phyloP scores from a whole-genome alignment of 2,329 filamentous ascomycete species.

The Fusarium kyushuense region DNA sequence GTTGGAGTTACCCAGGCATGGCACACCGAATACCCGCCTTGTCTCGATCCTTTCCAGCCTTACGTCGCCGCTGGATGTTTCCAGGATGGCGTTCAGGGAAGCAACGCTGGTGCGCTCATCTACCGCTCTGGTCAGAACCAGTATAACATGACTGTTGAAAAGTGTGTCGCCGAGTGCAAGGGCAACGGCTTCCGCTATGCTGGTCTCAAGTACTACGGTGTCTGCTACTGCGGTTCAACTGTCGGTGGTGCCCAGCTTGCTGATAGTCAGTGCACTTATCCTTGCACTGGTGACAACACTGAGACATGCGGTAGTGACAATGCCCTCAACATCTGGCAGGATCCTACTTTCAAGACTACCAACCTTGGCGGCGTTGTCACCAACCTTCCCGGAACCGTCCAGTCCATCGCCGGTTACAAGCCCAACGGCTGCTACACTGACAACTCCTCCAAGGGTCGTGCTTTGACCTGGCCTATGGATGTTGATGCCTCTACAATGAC shows the following conservation, averaged over 20 bases:
- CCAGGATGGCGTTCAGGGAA: slow-evolving; percentile 51
- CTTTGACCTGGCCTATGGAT: slow-evolving; percentile 59
- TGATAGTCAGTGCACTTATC: slow-evolving; percentile 67
- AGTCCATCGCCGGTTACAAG: slow-evolving; percentile 63
- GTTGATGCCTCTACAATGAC: slow-evolving; percentile 56
- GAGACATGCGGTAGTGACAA: slow-evolving; percentile 62
- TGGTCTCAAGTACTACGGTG: slow-evolving; percentile 64
- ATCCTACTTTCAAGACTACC: slow-evolving; percentile 62
- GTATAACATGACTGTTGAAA: slow-evolving; percentile 60
- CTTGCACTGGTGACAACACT: slow-evolving; percentile 61
- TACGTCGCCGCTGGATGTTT: slow-evolving; percentile 64
- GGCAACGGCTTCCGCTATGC: slow-evolving; percentile 64
- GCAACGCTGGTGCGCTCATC: slow-evolving; percentile 54
- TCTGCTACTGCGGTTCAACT: slow-evolving; percentile 66
- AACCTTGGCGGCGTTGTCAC: slow-evolving; percentile 40
- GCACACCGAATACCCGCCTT: slow-evolving; percentile 60
- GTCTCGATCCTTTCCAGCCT: slow-evolving; percentile 59
- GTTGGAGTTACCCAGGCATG: slow-evolving; percentile 55
- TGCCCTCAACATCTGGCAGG: slow-evolving; percentile 62
- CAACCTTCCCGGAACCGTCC: slow-evolving; percentile 53
- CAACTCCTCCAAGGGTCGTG: slow-evolving; percentile 55
- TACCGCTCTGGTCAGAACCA: slow-evolving; percentile 56
- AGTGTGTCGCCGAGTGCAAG: slow-evolving; percentile 63
- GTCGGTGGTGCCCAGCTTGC: slow-evolving; percentile 65
- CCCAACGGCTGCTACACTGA: slow-evolving; percentile 73